Base-by-base conservation (phyloP, 345 rosid genomes). In the Salix koriyanagi region DNA sequence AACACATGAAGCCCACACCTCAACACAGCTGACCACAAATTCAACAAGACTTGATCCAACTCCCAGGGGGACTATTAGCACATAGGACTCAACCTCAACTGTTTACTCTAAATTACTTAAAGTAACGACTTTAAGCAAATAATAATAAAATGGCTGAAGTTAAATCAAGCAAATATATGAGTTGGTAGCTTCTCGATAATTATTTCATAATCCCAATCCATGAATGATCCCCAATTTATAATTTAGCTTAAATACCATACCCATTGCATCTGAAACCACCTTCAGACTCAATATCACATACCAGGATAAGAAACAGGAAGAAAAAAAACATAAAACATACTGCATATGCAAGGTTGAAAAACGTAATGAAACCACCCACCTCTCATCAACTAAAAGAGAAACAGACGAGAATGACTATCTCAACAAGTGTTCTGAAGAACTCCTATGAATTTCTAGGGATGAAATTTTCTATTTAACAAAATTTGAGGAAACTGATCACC, bases 401-500 rank as follows among this genome's bases (percentile, higher is more conserved):
- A 25, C 14, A 8, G 19, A 48, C 41, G 19, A 70, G 67, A 32
- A 65, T 12, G 21, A 65, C 37, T 30, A 28, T 65, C 67, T 65
- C 50, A 13, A 44, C 69, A 65, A 65, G 4, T n/a, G 34, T 65
- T 39, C 23, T 18, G 32, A 21, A 65, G 42, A 65, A 65, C 37
- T 65, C 41, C 25, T 6, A 18, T n/a, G 21, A 8, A 32, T 65
- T 65, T 32, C 1, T 39, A 32, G 69, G 42, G n/a, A 32, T 65
- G 4, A 41, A 41, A 41, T 41, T 21, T 9, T 66, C n/a, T 66
- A 66, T 67, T 21, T 13, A 44, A 44, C 13, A 15, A 44, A 44
- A 13, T 44, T 44, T 44, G 18, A 44, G 50, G 50, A 70, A 73
- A 65, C 11, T 18, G 64, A 77, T 77, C 81, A 93, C 99, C 99